Evolutionary conservation across 2,329 filamentous ascomycete species (phyloP).

Genomic region (Beauveria rudraprayagi): DNA sequence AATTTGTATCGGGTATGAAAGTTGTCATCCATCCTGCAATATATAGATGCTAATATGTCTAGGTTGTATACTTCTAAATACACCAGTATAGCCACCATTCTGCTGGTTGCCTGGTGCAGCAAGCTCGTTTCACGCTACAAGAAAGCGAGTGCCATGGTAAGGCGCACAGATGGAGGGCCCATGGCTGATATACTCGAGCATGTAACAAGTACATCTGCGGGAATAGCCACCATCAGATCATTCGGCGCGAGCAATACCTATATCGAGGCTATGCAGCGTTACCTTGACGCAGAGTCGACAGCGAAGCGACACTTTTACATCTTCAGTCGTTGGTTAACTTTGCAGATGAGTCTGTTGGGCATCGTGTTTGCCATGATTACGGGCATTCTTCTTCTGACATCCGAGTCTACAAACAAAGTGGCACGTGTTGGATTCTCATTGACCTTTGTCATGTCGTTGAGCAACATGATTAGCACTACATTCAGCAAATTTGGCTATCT

Average conservation of each 20-base stretch:
- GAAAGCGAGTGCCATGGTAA: too few species aligned
- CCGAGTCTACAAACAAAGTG: too few species aligned
- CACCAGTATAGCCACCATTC: background rate
- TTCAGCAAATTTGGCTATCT: too few species aligned
- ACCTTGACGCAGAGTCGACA: too few species aligned
- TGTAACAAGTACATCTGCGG: background rate
- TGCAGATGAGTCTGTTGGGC: too few species aligned
- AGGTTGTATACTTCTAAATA: background rate
- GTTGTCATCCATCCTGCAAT: background rate
- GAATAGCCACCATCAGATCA: background rate
- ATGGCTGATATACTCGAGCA: slow-evolving; percentile 3
- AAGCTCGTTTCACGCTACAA: background rate
- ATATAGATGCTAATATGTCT: background rate
- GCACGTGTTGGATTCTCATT: too few species aligned
- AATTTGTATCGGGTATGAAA: background rate
- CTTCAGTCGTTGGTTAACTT: too few species aligned
- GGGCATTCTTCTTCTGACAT: too few species aligned
- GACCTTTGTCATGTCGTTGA: too few species aligned
- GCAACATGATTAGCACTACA: too few species aligned
- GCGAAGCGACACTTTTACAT: too few species aligned
- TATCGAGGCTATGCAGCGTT: background rate
- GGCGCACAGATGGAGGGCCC: background rate
- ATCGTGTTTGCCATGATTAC: too few species aligned
- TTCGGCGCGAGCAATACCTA: background rate
- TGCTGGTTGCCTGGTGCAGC: background rate